Percentiles rank a stretch among this genome's conserved stretches.
phyloP scores from a whole-genome alignment of 2,329 filamentous ascomycete species.

The Botrytis byssoidea region DNA sequence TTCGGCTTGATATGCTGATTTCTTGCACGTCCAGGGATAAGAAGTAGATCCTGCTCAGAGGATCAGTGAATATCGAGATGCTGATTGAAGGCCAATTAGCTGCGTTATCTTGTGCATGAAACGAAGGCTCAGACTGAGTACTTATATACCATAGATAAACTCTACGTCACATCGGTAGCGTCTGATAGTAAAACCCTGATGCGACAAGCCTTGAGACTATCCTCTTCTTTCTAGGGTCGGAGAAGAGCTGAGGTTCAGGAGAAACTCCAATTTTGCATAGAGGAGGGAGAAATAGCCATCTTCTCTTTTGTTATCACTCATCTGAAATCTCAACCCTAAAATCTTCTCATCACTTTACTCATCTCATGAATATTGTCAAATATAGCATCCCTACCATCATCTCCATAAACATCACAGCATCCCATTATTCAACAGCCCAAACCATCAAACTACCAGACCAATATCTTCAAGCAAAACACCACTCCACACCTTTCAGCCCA shows the following conservation, averaged over 20 bases:
- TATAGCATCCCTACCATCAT: neutral
- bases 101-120: no score
- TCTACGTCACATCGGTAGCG: no score
- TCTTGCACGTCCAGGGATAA: neutral
- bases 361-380: neutral
- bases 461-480: neutral
- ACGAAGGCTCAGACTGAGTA: no score
- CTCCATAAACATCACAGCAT: neutral
- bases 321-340: neutral
- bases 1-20: neutral
- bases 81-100: no score
- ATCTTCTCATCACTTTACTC: neutral
- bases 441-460: neutral
- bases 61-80: neutral
- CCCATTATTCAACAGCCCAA: neutral
- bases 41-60: neutral
- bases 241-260: no score
- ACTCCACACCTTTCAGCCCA: neutral
- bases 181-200: no score
- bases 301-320: neutral
- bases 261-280: no score
- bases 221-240: no score
- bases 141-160: no score
- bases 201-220: no score
- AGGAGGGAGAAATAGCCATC: neutral